Evolutionary conservation across 345 rosid genomes (phyloP).

Genomic region (Salix viminalis): DNA sequence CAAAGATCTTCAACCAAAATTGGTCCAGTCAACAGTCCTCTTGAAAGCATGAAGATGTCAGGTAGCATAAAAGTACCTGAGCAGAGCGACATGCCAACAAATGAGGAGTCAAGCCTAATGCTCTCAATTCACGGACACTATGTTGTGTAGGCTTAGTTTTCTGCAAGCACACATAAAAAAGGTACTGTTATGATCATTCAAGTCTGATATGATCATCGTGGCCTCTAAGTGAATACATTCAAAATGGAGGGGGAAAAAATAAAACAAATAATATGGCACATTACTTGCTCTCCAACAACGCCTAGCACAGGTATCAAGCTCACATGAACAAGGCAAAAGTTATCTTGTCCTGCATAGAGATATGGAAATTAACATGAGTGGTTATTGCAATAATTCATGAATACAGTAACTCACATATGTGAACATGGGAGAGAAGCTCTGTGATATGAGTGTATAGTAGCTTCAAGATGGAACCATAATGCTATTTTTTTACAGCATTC

Average conservation of each 20-base stretch:
- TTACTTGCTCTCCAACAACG: slow-evolving; percentile 36
- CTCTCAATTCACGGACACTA: slow-evolving; percentile 36
- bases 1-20: background rate
- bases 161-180: slow-evolving; percentile 14
- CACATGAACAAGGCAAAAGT: slow-evolving; percentile 34
- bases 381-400: background rate
- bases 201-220: background rate
- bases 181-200: background rate
- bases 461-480: background rate
- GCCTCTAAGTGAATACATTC: background rate
- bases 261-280: background rate
- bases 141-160: slow-evolving; percentile 38
- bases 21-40: background rate
- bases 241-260: background rate
- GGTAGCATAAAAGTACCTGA: slow-evolving; percentile 17
- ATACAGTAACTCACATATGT: background rate
- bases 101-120: slow-evolving; percentile 36
- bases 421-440: background rate
- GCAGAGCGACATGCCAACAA: slow-evolving; percentile 36
- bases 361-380: slow-evolving; percentile 20
- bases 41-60: background rate
- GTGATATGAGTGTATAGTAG: background rate
- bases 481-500: background rate
- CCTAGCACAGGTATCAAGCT: slow-evolving; percentile 35
- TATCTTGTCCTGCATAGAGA: slow-evolving; percentile 32